These are phyloP conservation scores for Hymenoscyphus infarciens DNA, from an alignment of 2,329 filamentous ascomycete genomes.

Conservation along the genomic window DNA sequence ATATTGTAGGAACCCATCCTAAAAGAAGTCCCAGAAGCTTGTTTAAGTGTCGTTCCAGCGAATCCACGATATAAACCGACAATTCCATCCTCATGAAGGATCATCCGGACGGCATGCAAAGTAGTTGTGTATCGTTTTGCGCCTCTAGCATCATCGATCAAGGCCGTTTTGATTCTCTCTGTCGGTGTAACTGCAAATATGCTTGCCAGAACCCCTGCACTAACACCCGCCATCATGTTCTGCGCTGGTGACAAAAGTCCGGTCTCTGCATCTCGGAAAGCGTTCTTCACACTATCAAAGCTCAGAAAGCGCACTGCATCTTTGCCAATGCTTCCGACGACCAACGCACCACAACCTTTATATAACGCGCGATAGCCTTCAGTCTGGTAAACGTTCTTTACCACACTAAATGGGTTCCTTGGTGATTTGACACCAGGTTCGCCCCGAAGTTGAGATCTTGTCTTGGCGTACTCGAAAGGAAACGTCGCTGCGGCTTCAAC, in stretches of 20 bases:
- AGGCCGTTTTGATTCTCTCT: constrained; percentile 64
- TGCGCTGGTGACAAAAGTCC: constrained; percentile 52
- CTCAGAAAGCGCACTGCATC: constrained; percentile 64
- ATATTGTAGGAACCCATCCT: constrained; percentile 49
- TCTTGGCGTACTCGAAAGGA: constrained; percentile 67
- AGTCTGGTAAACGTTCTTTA: constrained; percentile 49
- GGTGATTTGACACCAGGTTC: constrained; percentile 40
- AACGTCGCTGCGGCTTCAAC: constrained; percentile 41
- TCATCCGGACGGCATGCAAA: constrained; percentile 34
- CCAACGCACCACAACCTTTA: constrained; percentile 27
- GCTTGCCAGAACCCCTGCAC: constrained; percentile 57
- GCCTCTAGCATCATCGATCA: constrained; percentile 37
- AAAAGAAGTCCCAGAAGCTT: constrained; percentile 45
- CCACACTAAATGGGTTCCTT: constrained; percentile 55
- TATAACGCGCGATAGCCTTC: constrained; percentile 55
- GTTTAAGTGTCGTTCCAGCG: constrained; percentile 45
- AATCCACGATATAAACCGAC: constrained; percentile 44
- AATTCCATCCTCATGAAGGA: constrained; percentile 41
- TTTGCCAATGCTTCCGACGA: constrained; percentile 47
- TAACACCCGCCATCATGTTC: constrained; percentile 62
- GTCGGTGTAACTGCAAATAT: constrained; percentile 65
- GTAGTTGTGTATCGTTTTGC: constrained; percentile 33
- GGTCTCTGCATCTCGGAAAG: constrained; percentile 48
- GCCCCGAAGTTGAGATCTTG: constrained; percentile 53
- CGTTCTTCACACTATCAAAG: constrained; percentile 61